These are phyloP conservation scores for Syncephalastrum contaminatum DNA, from an alignment of 371 early-diverging fungal species.

Conservation along the genomic window DNA sequence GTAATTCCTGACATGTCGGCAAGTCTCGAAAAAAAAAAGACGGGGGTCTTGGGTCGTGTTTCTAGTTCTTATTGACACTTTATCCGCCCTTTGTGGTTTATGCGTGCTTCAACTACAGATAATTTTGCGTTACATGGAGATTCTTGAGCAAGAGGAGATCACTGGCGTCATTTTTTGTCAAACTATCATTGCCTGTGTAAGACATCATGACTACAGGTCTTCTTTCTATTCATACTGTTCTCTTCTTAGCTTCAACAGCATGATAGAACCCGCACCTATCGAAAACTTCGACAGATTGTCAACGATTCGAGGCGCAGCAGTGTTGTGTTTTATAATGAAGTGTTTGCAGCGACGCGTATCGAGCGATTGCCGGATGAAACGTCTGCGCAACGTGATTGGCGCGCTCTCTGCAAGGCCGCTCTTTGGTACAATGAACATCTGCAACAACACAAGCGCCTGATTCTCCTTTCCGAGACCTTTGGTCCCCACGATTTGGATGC, in stretches of 20 bases:
- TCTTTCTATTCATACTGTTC: background rate
- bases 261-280: slow-evolving; percentile 60
- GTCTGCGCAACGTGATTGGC: slow-evolving; percentile 52
- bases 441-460: slow-evolving; percentile 31
- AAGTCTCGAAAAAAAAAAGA: slow-evolving; percentile 17
- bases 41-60: slow-evolving; percentile 10
- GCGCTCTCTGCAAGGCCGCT: slow-evolving; percentile 56
- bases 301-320: slow-evolving; percentile 56
- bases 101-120: slow-evolving; percentile 33
- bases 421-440: slow-evolving; percentile 60
- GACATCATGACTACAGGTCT: background rate
- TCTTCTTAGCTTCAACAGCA: slow-evolving; percentile 56
- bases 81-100: background rate
- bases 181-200: slow-evolving; percentile 64
- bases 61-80: background rate
- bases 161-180: slow-evolving; percentile 65
- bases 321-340: slow-evolving; percentile 67
- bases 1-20: slow-evolving; percentile 57
- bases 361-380: slow-evolving; percentile 48
- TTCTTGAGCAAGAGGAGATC: slow-evolving; percentile 60
- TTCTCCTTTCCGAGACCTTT: slow-evolving; percentile 55
- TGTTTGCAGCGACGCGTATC: slow-evolving; percentile 50
- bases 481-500: background rate
- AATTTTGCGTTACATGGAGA: slow-evolving; percentile 55
- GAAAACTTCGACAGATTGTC: slow-evolving; percentile 58